phyloP scores from a whole-genome alignment of 352 stramenopile species.

The Phytophthora constricta region DNA sequence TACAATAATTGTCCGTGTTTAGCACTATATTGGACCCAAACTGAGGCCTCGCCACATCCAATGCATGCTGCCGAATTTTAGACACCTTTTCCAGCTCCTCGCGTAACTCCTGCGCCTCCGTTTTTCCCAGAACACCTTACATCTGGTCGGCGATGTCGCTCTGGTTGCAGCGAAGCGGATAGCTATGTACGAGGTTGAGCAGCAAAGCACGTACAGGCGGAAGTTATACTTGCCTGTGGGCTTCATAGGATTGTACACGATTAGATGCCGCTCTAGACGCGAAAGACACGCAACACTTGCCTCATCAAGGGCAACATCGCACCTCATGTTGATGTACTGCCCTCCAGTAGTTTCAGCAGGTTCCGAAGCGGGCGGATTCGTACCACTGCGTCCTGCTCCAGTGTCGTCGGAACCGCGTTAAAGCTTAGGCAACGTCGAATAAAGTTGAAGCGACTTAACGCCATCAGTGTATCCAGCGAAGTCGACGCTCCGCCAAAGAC shows the following conservation, averaged over 20 bases:
- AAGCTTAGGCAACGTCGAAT: conserved; percentile 7
- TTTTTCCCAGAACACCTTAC: neutral
- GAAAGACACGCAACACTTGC: neutral
- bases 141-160: neutral
- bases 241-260: neutral
- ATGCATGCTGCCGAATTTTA: neutral
- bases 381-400: neutral
- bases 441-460: neutral
- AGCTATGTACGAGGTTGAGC: neutral
- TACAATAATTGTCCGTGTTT: neutral
- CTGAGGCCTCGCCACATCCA: neutral
- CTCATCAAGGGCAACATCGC: neutral
- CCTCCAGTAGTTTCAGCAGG: neutral
- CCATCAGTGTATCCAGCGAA: neutral
- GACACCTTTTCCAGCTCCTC: neutral
- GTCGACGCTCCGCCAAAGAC: conserved; percentile 3
- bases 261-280: neutral
- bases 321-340: neutral
- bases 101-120: neutral
- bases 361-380: neutral
- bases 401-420: neutral
- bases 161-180: neutral
- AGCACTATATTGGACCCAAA: neutral
- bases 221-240: neutral
- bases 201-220: neutral